Evolutionary conservation across 768 basidiomycete species (phyloP).

Genomic region (Psilocybe sp.): DNA sequence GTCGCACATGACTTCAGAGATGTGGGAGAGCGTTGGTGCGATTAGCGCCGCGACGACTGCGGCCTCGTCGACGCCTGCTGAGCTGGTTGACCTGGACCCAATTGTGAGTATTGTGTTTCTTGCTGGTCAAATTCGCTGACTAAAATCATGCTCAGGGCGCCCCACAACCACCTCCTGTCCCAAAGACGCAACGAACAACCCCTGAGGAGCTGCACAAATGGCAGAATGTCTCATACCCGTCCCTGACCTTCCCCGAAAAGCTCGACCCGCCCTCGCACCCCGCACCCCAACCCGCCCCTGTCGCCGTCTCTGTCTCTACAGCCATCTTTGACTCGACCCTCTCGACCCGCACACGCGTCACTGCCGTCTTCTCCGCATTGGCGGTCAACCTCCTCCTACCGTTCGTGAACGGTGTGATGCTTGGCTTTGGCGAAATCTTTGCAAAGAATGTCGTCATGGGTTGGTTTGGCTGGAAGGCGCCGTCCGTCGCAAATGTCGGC

Average conservation of each 20-base stretch:
- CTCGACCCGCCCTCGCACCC: conserved; percentile 45
- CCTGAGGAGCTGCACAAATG: conserved; percentile 47
- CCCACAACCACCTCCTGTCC: conserved; percentile 33
- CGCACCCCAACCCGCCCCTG: conserved; percentile 24
- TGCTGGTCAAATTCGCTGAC: neutral
- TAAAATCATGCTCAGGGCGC: conserved; percentile 8
- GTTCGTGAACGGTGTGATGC: conserved; percentile 93
- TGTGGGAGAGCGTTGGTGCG: conserved; percentile 18
- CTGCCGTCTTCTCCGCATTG: conserved; percentile 68
- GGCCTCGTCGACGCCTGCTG: conserved; percentile 7
- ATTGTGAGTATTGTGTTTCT: neutral
- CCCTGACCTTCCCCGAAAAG: conserved; percentile 70
- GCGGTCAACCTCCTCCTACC: conserved; percentile 85
- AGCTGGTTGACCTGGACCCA: conserved; percentile 4
- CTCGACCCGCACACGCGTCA: conserved; percentile 62
- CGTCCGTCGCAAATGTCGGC: conserved; percentile 35
- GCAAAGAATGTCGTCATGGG: conserved; percentile 71
- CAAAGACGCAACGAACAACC: conserved; percentile 36
- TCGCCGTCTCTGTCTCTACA: conserved; percentile 60
- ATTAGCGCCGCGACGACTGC: conserved; percentile 9
- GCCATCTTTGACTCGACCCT: conserved; percentile 70
- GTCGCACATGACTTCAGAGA: conserved; percentile 4
- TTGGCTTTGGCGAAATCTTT: conserved; percentile 94
- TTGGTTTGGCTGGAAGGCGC: conserved; percentile 48
- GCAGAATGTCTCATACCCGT: conserved; percentile 85